Evolutionary conservation across 768 basidiomycete species (phyloP), one percentile per base, ranked within the genome.

Genomic region (Russula dissimulans): DNA sequence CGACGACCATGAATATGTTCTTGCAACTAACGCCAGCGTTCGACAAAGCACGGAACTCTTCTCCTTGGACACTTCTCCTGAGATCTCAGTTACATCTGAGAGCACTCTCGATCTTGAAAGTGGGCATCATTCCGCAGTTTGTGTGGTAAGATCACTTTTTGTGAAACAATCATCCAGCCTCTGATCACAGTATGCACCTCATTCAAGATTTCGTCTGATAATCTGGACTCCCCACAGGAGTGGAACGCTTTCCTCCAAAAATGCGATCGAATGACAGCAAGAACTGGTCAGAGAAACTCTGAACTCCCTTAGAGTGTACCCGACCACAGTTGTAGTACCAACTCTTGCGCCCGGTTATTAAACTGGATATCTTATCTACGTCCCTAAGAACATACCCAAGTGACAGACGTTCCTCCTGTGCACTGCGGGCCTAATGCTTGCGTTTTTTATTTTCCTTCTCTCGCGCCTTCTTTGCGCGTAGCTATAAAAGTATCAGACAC

Each of bases 381-480:
- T 57, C 31, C 49, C n/a, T 18, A 53, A 50, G 18, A 17, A 50
- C 18, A 36, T 12, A 17, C 38, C 10, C 32, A 31, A 9, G n/a
- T 22, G 22, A 26, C 22, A 26, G 22, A 56, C 51, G 31, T 31
- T 57, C 26, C n/a, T 51, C 48, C 17, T 11, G 39, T 54, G 34
- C 49, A 43, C 15, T n/a, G 26, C 22, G 11, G 29, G 26, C 11
- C 31, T 71, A 78, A 48, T 71, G 78, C 66, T 74, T 79, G 54
- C 81, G 77, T 70, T 80, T 84, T 72, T 86, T 86, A 63, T 74
- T 80, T 15, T 83, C 82, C 71, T 88, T 92, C 58, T 89, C 90
- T 69, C 76, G 82, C 53, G 88, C 79, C 74, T 90, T 95, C 71
- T 83, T 80, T 4, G 91, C 91, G 34, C 91, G 84, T n/a, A 89